A percentile compares a stretch with the other conserved stretches of the same genome.
Evolutionary conservation across 345 rosid genomes (phyloP).

Genomic region (Eucalyptus fibrosa): DNA sequence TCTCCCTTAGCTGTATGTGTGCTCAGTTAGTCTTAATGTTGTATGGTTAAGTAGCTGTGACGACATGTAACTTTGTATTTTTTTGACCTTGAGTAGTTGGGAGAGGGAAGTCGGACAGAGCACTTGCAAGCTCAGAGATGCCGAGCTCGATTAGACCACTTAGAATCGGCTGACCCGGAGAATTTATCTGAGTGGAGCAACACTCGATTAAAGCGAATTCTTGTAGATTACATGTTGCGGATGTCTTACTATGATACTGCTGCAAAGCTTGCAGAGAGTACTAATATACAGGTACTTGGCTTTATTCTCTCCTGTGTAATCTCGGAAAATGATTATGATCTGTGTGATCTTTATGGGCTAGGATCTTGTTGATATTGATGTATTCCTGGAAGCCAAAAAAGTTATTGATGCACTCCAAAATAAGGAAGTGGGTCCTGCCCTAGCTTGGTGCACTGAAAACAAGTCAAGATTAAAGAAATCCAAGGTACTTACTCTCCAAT

Average conservation of each 20-base stretch:
- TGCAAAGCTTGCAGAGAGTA: slow-evolving; percentile 56
- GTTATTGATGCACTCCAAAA: slow-evolving; percentile 81
- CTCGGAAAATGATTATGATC: neutral
- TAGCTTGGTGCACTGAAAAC: slow-evolving; percentile 90
- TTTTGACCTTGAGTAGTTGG: slow-evolving; percentile 35
- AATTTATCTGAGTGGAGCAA: slow-evolving; percentile 68
- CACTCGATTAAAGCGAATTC: slow-evolving; percentile 65
- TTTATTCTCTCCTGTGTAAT: neutral
- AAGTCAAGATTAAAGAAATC: slow-evolving; percentile 86
- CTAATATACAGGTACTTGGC: slow-evolving; percentile 49
- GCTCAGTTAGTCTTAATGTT: neutral
- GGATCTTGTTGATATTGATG: slow-evolving; percentile 96
- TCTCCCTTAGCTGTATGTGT: neutral
- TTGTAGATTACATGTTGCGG: slow-evolving; percentile 88
- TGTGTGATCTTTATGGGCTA: slow-evolving; percentile 5
- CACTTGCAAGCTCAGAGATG: slow-evolving; percentile 77
- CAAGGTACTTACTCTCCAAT: slow-evolving; percentile 34
- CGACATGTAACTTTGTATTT: neutral
- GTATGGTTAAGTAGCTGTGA: neutral
- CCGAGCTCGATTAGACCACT: slow-evolving; percentile 79
- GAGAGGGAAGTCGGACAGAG: slow-evolving; percentile 74
- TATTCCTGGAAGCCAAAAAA: slow-evolving; percentile 76
- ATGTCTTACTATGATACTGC: slow-evolving; percentile 89
- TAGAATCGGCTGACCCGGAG: slow-evolving; percentile 71
- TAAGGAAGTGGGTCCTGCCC: slow-evolving; percentile 74